Evolutionary conservation across 208 protist species (phyloP), one percentile per base, ranked within the genome.

Genomic region (Wallacemonas sp.): DNA sequence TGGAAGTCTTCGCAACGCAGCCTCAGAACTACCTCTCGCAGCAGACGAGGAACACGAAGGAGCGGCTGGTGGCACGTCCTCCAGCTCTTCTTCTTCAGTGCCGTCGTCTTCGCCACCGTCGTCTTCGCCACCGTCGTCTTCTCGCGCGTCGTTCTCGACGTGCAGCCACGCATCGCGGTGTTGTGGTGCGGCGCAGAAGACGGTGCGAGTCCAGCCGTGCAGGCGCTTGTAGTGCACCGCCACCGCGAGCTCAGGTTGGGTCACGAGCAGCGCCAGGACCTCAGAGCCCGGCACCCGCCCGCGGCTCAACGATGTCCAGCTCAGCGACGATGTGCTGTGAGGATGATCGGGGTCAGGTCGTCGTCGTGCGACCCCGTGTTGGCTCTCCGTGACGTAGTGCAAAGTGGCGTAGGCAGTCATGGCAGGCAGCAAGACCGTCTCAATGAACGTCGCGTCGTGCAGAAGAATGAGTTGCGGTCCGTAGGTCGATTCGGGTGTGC

Each of bases 371-470:
- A 55, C 2, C 4, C 38, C 58, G 11, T 21, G 9, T 34, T 38
- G 41, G 19, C 4, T 16, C 4, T 39, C 36, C 8, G 17, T 27
- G 46, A 56, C 21, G 33, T 74, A 55, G 39, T 65, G 39, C 44
- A 3, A 16, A 8, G 9, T 29, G 2, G 70, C 70, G 60, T 83
- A 93, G n/a, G 21, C 17, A n/a, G 16, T 9, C 83, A 93, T 80
- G 1, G 66, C 61, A 0, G 87, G 87, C 39, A 87, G 63, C 12
- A 93, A 62, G 19, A 89, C 70, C 14, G 33, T 19, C 21, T 48
- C 46, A 23, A 89, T 65, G 58, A 85, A 93, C 1, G 16, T 34
- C 2, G 32, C 56, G 17, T 93, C 84, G 36, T 76, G 67, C 21
- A 85, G 52, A 24, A 84, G 46, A 8, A 90, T 47, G 19, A 90